A percentile compares a stretch with the other conserved stretches of the same genome.
These are phyloP conservation scores for Thielaviopsis populi DNA, from an alignment of 2,329 filamentous ascomycete species.

Conservation along the genomic window DNA sequence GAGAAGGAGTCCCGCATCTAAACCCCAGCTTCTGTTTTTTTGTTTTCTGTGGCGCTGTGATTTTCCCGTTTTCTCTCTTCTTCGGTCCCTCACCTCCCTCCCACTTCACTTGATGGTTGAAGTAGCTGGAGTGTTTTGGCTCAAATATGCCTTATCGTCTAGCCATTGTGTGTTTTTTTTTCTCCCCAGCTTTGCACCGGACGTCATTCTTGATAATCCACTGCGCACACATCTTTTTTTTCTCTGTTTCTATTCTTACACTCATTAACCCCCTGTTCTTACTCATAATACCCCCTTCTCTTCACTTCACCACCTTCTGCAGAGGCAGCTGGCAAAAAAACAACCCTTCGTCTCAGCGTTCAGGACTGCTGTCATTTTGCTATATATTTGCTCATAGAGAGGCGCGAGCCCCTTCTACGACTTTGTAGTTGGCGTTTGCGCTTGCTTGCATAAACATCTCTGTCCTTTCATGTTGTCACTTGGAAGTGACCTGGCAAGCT, in stretches of 20 bases:
- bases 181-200: neutral
- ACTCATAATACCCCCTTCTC: conserved; percentile 14
- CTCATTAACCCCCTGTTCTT: conserved; percentile 8
- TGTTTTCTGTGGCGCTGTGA: conserved; percentile 7
- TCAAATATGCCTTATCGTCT: neutral
- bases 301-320: neutral
- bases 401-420: neutral
- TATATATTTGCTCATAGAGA: neutral
- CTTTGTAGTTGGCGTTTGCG: neutral
- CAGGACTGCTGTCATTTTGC: neutral
- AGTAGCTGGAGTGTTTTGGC: neutral
- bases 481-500: neutral
- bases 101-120: neutral
- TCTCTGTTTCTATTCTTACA: conserved; percentile 14
- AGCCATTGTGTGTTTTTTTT: neutral
- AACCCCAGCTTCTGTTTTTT: neutral
- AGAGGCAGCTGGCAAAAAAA: neutral
- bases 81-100: neutral
- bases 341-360: neutral
- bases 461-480: conserved; percentile 7
- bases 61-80: conserved; percentile 2
- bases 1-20: conserved; percentile 52
- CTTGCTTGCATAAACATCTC: neutral
- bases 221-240: neutral
- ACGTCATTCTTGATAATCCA: conserved; percentile 1